Conservation (phyloP, 2,329 filamentous ascomycete species). For the Apiospora kogelbergensis region DNA sequence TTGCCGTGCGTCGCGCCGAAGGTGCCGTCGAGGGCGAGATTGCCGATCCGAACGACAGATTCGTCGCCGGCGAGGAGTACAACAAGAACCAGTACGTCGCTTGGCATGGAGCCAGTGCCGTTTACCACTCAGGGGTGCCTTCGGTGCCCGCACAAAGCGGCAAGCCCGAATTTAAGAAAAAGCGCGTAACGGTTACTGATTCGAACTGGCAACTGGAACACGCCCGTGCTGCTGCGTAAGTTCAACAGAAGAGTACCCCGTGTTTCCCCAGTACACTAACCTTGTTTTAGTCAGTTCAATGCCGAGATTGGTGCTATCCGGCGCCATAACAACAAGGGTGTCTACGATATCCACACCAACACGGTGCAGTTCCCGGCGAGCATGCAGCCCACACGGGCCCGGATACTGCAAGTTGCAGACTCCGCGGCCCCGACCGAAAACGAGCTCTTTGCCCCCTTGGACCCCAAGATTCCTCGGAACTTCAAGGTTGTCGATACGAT, state of each 20-base stretch:
- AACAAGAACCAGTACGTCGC: conserved; percentile 99
- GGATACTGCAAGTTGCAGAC: conserved; percentile 68
- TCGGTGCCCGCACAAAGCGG: conserved; percentile 73
- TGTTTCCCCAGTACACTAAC: conserved; percentile 12
- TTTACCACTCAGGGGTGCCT: conserved; percentile 84
- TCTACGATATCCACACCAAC: conserved; percentile 96
- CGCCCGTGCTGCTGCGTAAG: conserved; percentile 83
- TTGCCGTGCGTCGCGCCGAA: conserved; percentile 69
- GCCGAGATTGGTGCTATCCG: conserved; percentile 68
- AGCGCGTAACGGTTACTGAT: conserved; percentile 84
- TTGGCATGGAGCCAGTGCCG: conserved; percentile 94
- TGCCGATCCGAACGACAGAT: conserved; percentile 83
- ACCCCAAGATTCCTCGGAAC: conserved; percentile 52
- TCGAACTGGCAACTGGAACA: conserved; percentile 98
- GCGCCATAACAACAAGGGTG: conserved; percentile 67
- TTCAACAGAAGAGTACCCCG: conserved; percentile 21
- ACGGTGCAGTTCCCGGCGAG: conserved; percentile 80
- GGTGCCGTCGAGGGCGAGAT: conserved; percentile 86
- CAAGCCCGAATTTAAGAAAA: conserved; percentile 80
- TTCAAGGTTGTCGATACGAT: conserved; percentile 56
- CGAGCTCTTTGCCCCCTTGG: conserved; percentile 46
- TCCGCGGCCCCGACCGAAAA: conserved; percentile 27
- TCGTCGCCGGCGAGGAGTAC: conserved; percentile 80
- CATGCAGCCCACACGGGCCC: conserved; percentile 87
- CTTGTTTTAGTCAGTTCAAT: conserved; percentile 73